Conservation (phyloP, 371 early-diverging fungal species). For the Batkoa obscura region DNA sequence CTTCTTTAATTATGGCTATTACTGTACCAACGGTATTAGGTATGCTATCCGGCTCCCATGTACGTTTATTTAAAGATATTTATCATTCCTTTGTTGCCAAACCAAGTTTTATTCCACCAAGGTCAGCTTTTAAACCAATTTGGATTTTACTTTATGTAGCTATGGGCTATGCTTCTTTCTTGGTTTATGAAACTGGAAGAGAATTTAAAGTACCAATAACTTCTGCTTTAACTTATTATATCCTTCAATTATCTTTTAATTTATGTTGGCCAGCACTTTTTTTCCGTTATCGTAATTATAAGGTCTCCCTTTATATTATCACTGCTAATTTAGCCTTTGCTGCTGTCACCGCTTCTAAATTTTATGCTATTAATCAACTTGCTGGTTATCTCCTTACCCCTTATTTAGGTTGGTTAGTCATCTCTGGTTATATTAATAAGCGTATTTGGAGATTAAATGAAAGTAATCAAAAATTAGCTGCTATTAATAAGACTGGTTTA, state of each 20-base stretch:
- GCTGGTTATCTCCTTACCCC: background rate
- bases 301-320: background rate
- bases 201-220: background rate
- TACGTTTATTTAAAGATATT: background rate
- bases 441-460: background rate
- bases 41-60: background rate
- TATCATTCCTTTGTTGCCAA: background rate
- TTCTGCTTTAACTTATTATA: background rate
- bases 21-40: background rate
- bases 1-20: too few relatives aligned
- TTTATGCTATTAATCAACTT: background rate
- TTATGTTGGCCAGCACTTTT: background rate
- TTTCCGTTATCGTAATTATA: background rate
- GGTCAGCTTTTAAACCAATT: background rate
- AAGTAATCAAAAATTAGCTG: background rate
- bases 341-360: background rate
- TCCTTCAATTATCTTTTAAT: background rate
- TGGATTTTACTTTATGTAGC: background rate
- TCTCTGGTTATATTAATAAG: background rate
- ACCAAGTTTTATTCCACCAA: background rate
- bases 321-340: background rate
- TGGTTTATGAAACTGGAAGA: background rate
- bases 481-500: too few relatives aligned
- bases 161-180: background rate
- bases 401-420: background rate